Evolutionary conservation across 176 grass and related monocot genomes (phyloP), one percentile per base, ranked within the genome.

Genomic region (Musa schizocarpa): DNA sequence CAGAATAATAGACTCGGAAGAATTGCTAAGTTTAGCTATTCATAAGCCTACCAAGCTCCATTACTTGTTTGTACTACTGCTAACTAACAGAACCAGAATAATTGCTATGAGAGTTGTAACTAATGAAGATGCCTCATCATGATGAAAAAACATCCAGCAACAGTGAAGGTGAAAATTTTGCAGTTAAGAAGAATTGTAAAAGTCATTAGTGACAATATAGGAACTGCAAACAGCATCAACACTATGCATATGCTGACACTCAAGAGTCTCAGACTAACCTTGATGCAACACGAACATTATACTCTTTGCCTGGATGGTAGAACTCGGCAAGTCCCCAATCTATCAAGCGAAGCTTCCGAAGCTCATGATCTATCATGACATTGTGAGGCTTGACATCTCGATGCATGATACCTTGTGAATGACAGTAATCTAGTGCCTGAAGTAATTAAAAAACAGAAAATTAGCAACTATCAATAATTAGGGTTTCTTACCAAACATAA

Each of bases 351-450:
- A 96, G 87, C 80, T 96, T 96, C 14, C 85, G 89, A 64, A 96
- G 86, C 29, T 96, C 87, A 55, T 96, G 93, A 72, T 96, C 93
- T 50, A 96, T 96, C 93, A 96, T 96, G 73, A 96, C 89, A 86
- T 96, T 96, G 70, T 96, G 93, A 27, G 93, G 93, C 61, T 96
- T 92, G 52, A 96, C 93, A 90, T 96, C 93, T 81, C 93, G 87
- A 86, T 96, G 93, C 89, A 96, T 96, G 74, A 96, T 92, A 69
- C 93, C 93, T 80, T 92, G 85, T 51, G 89, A 96, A 82, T 96
- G 93, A 77, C 93, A 92, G 64, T 92, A 88, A 83, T 96, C 93
- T 61, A 96, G 78, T 67, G 93, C 89, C 93, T 96, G 72, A 0
- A 76, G 13, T 49, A 72, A 85, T 70, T 13, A 75, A 75, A 43